phyloP scores from a whole-genome alignment of 495 filamentous ascomycete species.

The Echria macrotheca region DNA sequence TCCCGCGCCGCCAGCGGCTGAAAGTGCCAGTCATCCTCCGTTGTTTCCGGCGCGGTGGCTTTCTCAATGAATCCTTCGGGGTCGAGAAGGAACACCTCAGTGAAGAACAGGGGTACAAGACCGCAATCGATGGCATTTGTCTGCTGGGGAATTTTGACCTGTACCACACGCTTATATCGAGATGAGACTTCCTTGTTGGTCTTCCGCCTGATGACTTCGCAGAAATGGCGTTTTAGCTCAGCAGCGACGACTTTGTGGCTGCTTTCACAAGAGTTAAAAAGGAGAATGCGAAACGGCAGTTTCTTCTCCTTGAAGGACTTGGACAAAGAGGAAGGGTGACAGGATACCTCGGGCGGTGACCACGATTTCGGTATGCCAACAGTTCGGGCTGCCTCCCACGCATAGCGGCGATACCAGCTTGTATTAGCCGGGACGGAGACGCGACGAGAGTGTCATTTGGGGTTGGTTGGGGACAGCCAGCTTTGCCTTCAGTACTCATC shows the following conservation, averaged over 20 bases:
- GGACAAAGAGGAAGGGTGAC: not conserved
- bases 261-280: not conserved
- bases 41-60: constrained; percentile 3
- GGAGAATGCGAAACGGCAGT: not conserved
- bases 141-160: constrained; percentile 8
- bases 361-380: not conserved
- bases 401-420: no score
- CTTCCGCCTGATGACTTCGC: constrained; percentile 5
- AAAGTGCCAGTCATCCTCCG: not conserved
- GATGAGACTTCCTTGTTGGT: not conserved
- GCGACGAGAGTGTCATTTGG: not conserved
- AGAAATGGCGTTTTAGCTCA: constrained; percentile 3
- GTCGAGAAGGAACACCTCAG: constrained; percentile 1
- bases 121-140: constrained; percentile 5
- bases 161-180: constrained; percentile 1
- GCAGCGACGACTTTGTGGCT: not conserved
- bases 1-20: not conserved
- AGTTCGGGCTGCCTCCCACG: no score
- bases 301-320: not conserved
- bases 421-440: no score
- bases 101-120: constrained; percentile 4
- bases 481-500: not conserved
- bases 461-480: not conserved
- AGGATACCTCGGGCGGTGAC: not conserved
- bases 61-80: constrained; percentile 5